Evolutionary conservation across 495 filamentous ascomycete species (phyloP).

Genomic region (Terfezia boudieri): DNA sequence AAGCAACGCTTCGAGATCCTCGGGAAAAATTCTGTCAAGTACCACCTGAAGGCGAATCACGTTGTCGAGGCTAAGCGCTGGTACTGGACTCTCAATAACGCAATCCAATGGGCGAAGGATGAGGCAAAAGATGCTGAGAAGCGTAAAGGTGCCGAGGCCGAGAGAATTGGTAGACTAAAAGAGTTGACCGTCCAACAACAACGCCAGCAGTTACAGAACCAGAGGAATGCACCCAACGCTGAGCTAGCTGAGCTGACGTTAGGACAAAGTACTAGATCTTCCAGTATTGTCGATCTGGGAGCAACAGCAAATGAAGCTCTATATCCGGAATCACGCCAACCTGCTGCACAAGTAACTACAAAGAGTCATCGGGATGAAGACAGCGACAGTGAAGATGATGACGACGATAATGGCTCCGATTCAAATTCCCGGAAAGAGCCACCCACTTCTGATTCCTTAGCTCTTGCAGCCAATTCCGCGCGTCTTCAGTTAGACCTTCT

Average conservation of each 20-base stretch:
- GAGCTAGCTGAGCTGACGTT: constrained; percentile 5
- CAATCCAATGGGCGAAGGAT: constrained; percentile 94
- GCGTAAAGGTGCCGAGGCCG: constrained; percentile 46
- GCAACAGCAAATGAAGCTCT: background rate
- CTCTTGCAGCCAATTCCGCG: constrained; percentile 86
- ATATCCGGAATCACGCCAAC: background rate
- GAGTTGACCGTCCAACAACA: constrained; percentile 10
- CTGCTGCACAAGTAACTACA: background rate
- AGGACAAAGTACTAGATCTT: background rate
- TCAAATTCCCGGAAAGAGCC: constrained; percentile 10
- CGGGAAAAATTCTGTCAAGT: constrained; percentile 97
- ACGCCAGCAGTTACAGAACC: constrained; percentile 1
- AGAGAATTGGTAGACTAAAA: constrained; percentile 45
- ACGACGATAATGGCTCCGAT: constrained; percentile 13
- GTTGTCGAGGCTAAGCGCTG: constrained; percentile 79
- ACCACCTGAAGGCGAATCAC: constrained; percentile 90
- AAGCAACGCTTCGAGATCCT: constrained; percentile 94
- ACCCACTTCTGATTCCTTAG: constrained; percentile 47
- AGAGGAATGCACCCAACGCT: constrained; percentile 1
- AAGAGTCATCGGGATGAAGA: background rate
- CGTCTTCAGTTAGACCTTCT: constrained; percentile 80
- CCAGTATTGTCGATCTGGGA: background rate
- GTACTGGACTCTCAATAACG: constrained; percentile 98
- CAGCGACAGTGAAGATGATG: background rate
- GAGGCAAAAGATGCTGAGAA: constrained; percentile 77